Evolutionary conservation across 306 rosid genomes (phyloP).

Genomic region (Lithocarpus polystachyus): DNA sequence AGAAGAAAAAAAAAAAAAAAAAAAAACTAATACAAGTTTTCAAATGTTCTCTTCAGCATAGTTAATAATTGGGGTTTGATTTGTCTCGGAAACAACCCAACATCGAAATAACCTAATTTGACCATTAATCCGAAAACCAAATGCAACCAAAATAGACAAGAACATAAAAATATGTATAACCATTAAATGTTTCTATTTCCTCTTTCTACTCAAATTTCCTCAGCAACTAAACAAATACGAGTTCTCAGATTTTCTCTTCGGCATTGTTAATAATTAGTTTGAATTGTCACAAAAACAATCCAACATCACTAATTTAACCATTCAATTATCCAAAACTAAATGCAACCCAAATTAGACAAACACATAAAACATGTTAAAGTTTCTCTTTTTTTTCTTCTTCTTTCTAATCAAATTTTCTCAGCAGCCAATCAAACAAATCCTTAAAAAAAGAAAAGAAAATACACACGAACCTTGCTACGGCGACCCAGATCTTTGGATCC

Average conservation of each 20-base stretch:
- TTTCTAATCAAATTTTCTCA: neutral
- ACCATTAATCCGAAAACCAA: neutral
- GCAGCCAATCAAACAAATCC: constrained; percentile 10
- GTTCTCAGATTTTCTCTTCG: no score
- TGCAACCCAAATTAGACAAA: neutral
- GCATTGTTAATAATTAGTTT: no score
- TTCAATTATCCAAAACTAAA: neutral
- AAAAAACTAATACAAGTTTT: neutral
- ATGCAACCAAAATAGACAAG: neutral
- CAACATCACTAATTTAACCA: no score
- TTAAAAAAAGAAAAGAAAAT: neutral
- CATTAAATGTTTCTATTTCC: neutral
- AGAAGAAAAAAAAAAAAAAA: no score
- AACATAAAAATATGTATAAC: neutral
- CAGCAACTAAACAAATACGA: neutral
- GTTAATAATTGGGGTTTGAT: neutral
- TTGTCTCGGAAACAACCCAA: neutral
- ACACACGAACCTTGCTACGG: constrained; percentile 61
- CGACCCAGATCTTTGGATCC: constrained; percentile 83
- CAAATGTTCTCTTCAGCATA: neutral
- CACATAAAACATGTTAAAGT: neutral
- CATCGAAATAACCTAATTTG: neutral
- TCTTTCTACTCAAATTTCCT: neutral
- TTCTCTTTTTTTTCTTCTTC: neutral
- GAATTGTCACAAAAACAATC: no score